A percentile compares a stretch with the other conserved stretches of the same genome.
phyloP scores from a whole-genome alignment of 164 flowering plant genomes.

The Taxillus chinensis region DNA sequence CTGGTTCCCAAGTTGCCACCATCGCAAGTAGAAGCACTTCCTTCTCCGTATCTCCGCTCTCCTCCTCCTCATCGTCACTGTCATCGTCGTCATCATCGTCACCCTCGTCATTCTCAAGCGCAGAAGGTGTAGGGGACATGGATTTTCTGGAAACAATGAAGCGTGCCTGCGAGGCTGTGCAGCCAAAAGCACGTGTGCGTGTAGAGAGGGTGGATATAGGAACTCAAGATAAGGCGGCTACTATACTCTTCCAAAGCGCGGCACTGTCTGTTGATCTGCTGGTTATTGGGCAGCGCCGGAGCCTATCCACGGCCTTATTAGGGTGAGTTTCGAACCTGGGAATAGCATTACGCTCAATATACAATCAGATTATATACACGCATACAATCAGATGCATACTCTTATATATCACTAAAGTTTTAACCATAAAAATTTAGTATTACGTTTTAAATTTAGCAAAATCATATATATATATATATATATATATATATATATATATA shows the following conservation, averaged over 20 bases:
- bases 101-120: background rate
- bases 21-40: background rate
- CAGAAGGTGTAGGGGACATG: conserved; percentile 14
- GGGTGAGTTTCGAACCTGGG: conserved; percentile 29
- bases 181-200: conserved; percentile 39
- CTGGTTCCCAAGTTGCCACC: background rate
- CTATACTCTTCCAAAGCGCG: conserved; percentile 28
- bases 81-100: background rate
- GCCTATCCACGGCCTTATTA: conserved; percentile 39
- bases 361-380: no score
- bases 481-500: no score
- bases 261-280: conserved; percentile 36
- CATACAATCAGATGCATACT: background rate
- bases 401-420: background rate
- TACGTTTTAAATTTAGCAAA: no score
- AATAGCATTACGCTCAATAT: no score
- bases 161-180: conserved; percentile 28
- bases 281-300: conserved; percentile 56
- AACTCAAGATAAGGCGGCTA: conserved; percentile 45
- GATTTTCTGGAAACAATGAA: conserved; percentile 57
- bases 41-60: background rate
- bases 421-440: no score
- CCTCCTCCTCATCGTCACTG: background rate
- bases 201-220: conserved; percentile 36
- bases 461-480: no score